Evolutionary conservation across 441 rosid genomes (phyloP), one percentile per base, ranked within the genome.

Genomic region (Pelargonium cotyledonis): DNA sequence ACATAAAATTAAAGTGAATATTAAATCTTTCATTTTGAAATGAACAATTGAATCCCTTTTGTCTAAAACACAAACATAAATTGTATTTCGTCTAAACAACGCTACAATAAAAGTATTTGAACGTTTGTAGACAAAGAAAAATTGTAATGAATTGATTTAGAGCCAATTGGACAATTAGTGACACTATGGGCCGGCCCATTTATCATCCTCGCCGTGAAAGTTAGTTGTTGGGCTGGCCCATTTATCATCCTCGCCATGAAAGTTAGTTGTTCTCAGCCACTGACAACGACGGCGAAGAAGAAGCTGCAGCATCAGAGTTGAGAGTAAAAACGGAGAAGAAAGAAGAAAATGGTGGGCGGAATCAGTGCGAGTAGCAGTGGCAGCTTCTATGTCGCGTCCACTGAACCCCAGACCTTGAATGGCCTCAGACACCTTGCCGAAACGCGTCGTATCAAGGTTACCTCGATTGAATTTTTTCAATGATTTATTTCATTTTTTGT

Each of bases 361-460:
- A 51, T 15, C 58, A 51, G 58, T 51, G 58, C 31, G 1, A 26
- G 31, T 26, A 26, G 58, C 58, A 51, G 18, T 51, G 58, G 58
- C 4, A 51, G 58, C 58, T 1, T 26, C 31, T 26, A 1, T 26
- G 31, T 26, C 31, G 31, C 18, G 81, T n/a, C 85, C 75, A 65
- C 79, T 86, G 74, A 26, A 26, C 85, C 85, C 35, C 96, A 82
- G 82, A 73, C 78, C 75, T 71, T 84, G 74, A 83, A 75, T 70
- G 91, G 97, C 31, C 82, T 90, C 49, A 88, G 70, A 55, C 85
- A 79, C 8, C 83, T 92, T 29, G 85, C 85, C 0, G 96, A 90
- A 78, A 75, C 94, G 23, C 85, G 80, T 16, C 82, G 83, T 74
- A 90, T 87, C 80, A 89, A 92, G 95, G 97, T 90, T 73, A 31